These are phyloP conservation scores for Hirsutella thompsonii DNA, from an alignment of 2,329 filamentous ascomycete species.

Conservation along the genomic window DNA sequence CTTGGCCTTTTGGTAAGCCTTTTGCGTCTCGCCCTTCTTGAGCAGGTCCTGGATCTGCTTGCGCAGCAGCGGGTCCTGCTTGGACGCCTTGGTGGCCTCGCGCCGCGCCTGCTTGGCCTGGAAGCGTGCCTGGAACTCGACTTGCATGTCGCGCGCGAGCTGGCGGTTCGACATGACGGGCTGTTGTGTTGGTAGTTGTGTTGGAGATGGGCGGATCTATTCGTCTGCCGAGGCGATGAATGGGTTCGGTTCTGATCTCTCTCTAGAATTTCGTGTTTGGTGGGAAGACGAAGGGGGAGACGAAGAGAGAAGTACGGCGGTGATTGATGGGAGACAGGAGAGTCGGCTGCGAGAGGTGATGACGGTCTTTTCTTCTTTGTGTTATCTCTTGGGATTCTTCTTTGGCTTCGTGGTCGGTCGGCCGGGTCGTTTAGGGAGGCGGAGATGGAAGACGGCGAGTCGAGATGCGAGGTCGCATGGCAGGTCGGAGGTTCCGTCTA, in stretches of 20 bases:
- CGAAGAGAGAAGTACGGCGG: too few species aligned
- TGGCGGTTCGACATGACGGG: conserved; percentile 47
- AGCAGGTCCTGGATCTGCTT: conserved; percentile 52
- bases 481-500: too few species aligned
- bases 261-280: too few species aligned
- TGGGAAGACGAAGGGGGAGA: too few species aligned
- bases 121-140: conserved; percentile 51
- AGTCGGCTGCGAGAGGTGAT: too few species aligned
- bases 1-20: conserved; percentile 51
- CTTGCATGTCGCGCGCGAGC: conserved; percentile 46
- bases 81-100: conserved; percentile 46
- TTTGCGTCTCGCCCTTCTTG: conserved; percentile 50
- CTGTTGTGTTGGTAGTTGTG: too few species aligned
- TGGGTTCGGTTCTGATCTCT: too few species aligned
- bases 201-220: too few species aligned
- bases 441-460: neutral
- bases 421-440: neutral
- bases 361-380: too few species aligned
- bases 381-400: too few species aligned
- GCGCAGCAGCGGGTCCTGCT: conserved; percentile 46
- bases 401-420: too few species aligned
- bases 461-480: neutral
- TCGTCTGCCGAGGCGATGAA: conserved; percentile 1
- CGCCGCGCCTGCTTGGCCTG: conserved; percentile 49
- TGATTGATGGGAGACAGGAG: neutral